These are phyloP conservation scores for Ramalina intermedia DNA, from an alignment of 495 filamentous ascomycete genomes.

Conservation along the genomic window DNA sequence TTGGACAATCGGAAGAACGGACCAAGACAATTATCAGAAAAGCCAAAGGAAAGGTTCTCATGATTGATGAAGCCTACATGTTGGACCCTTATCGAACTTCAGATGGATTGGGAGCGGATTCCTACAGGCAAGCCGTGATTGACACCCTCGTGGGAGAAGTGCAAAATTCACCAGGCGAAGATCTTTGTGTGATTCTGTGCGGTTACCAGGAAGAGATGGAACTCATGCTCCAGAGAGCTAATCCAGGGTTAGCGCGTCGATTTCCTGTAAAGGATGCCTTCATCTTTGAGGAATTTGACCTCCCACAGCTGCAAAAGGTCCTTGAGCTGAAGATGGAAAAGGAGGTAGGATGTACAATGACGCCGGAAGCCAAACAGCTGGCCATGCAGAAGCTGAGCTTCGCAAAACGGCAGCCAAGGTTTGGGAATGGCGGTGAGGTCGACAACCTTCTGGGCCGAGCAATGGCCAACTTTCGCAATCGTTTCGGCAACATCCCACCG, in stretches of 20 bases:
- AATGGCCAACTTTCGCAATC: slow-evolving; percentile 41
- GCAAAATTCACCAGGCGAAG: slow-evolving; percentile 59
- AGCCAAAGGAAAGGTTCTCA: slow-evolving; percentile 54
- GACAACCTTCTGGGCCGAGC: slow-evolving; percentile 49
- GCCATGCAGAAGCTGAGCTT: slow-evolving; percentile 28
- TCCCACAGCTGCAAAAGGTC: slow-evolving; percentile 40
- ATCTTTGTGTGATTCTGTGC: slow-evolving; percentile 63
- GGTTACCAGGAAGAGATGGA: slow-evolving; percentile 68
- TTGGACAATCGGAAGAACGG: slow-evolving; percentile 54
- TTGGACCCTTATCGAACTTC: slow-evolving; percentile 24
- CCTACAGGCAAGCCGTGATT: slow-evolving; percentile 48
- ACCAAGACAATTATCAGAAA: slow-evolving; percentile 56
- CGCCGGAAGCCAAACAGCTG: slow-evolving; percentile 19
- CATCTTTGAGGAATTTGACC: slow-evolving; percentile 52
- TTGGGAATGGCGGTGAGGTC: slow-evolving; percentile 44
- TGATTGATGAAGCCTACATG: slow-evolving; percentile 65
- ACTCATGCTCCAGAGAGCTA: slow-evolving; percentile 65
- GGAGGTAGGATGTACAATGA: slow-evolving; percentile 29
- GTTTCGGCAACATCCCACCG: slow-evolving; percentile 17
- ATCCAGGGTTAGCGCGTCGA: slow-evolving; percentile 53
- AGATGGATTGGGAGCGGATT: slow-evolving; percentile 22
- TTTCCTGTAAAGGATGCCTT: slow-evolving; percentile 56
- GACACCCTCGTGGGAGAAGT: slow-evolving; percentile 74
- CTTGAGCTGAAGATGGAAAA: slow-evolving; percentile 40
- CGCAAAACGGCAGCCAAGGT: slow-evolving; percentile 31